These are phyloP conservation scores for Daedalea quercina DNA, from an alignment of 768 basidiomycete genomes.

Conservation along the genomic window DNA sequence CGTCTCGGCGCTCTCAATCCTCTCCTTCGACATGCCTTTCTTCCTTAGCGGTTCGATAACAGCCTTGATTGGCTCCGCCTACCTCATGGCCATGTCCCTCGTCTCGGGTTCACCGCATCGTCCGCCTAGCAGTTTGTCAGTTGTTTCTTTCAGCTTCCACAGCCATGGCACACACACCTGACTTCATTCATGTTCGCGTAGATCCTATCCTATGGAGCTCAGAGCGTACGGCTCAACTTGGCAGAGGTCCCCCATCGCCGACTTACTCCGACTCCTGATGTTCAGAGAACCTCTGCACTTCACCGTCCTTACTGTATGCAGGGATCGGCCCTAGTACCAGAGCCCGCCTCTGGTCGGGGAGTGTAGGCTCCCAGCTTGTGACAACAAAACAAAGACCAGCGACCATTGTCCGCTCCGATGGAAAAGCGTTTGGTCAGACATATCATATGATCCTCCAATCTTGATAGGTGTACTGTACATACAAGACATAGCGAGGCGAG, in stretches of 20 bases:
- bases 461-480: background rate
- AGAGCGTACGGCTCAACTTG: constrained; percentile 75
- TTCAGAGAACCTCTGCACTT: too few relatives aligned
- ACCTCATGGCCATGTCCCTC: constrained; percentile 68
- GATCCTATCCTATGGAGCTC: constrained; percentile 62
- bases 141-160: too few relatives aligned
- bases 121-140: background rate
- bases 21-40: constrained; percentile 75
- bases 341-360: too few relatives aligned
- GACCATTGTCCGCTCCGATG: too few relatives aligned
- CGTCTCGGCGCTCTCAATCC: constrained; percentile 56
- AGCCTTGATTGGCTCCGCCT: constrained; percentile 70
- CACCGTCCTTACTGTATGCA: too few relatives aligned
- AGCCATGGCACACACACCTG: constrained; percentile 59
- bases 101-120: constrained; percentile 49
- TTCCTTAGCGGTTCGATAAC: constrained; percentile 60
- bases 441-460: too few relatives aligned
- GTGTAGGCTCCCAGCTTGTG: too few relatives aligned
- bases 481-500: background rate
- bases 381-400: too few relatives aligned
- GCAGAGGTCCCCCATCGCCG: too few relatives aligned
- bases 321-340: too few relatives aligned
- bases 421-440: too few relatives aligned
- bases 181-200: constrained; percentile 82
- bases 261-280: too few relatives aligned